Percentiles rank a stretch among this genome's conserved stretches.
These are phyloP conservation scores for Dissoconium aciculare DNA, from an alignment of 2,329 filamentous ascomycete species.

Conservation along the genomic window DNA sequence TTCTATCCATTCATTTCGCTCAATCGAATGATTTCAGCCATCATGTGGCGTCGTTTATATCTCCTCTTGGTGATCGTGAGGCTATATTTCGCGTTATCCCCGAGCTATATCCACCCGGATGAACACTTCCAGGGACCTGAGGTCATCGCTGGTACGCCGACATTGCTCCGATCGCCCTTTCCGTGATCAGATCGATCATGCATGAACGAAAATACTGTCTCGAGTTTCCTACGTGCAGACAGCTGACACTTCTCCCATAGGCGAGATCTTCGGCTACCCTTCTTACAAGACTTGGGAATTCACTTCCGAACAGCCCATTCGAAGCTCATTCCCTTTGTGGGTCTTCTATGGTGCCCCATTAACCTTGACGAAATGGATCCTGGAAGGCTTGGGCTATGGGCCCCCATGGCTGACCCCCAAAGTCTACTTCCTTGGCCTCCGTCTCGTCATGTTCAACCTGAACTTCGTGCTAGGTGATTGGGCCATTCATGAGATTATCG, in stretches of 20 bases:
- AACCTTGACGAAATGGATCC: conserved; percentile 82
- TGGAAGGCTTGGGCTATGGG: conserved; percentile 68
- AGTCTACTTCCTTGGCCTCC: conserved; percentile 75
- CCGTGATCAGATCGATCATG: not conserved
- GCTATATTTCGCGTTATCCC: conserved; percentile 83
- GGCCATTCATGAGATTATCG: conserved; percentile 84
- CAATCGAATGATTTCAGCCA: too few relatives aligned
- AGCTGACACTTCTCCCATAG: conserved; percentile 34
- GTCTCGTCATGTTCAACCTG: conserved; percentile 80
- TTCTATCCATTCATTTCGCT: too few relatives aligned
- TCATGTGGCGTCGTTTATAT: conserved; percentile 86
- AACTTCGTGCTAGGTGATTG: conserved; percentile 97
- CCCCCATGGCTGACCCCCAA: conserved; percentile 72
- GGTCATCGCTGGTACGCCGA: conserved; percentile 86
- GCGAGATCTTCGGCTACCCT: conserved; percentile 83
- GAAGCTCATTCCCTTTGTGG: conserved; percentile 94
- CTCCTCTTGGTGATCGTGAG: conserved; percentile 71
- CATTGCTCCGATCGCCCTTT: conserved; percentile 9
- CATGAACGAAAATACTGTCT: not conserved
- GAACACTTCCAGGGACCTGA: conserved; percentile 98
- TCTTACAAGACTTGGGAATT: conserved; percentile 93
- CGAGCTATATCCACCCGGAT: conserved; percentile 95
- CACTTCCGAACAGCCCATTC: conserved; percentile 71
- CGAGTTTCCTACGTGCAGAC: too few relatives aligned
- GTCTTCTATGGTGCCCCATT: conserved; percentile 87